These are phyloP conservation scores for Monosporascus sp. DNA, from an alignment of 2,329 filamentous ascomycete species.

Conservation along the genomic window DNA sequence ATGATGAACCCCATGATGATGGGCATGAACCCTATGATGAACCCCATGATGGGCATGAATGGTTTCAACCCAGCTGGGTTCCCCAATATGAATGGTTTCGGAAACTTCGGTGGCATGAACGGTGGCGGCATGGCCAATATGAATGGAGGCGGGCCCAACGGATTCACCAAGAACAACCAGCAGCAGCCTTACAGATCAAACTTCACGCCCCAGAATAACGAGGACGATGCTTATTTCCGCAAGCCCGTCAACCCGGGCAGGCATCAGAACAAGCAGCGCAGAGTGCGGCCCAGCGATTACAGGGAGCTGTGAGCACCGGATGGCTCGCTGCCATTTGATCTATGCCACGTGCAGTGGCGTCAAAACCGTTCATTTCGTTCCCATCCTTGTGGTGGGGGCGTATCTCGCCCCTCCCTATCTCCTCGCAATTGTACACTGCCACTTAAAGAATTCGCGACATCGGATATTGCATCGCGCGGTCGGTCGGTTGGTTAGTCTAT, in stretches of 20 bases:
- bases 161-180: conserved; percentile 26
- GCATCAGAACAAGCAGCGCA: conserved; percentile 73
- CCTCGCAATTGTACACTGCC: too few species aligned
- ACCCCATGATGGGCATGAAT: conserved; percentile 34
- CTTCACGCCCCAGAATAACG: conserved; percentile 52
- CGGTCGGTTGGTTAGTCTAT: too few species aligned
- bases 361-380: neutral
- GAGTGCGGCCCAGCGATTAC: conserved; percentile 85
- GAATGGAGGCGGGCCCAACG: conserved; percentile 20
- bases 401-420: too few species aligned
- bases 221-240: conserved; percentile 89
- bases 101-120: conserved; percentile 32
- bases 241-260: conserved; percentile 94
- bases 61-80: conserved; percentile 30
- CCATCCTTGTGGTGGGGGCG: too few species aligned
- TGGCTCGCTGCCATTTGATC: too few species aligned
- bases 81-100: conserved; percentile 29
- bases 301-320: conserved; percentile 60
- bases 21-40: conserved; percentile 33
- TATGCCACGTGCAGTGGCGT: too few species aligned
- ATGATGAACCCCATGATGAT: conserved; percentile 25
- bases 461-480: too few species aligned
- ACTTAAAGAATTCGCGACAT: too few species aligned
- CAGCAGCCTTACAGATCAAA: conserved; percentile 24
- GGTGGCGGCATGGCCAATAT: conserved; percentile 24